phyloP scores from a whole-genome alignment of 306 rosid genomes.

The Acmispon strigosus region DNA sequence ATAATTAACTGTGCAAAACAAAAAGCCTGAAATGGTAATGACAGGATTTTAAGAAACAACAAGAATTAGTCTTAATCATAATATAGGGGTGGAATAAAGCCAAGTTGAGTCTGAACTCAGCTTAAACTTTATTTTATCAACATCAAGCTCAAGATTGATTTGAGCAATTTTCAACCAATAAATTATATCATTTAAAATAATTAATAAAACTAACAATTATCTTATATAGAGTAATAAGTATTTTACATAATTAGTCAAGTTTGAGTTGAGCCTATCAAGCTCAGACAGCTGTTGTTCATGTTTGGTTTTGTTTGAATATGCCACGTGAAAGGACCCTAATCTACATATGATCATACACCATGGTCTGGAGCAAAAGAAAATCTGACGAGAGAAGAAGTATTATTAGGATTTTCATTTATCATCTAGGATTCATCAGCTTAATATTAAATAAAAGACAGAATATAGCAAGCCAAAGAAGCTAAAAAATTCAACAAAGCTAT shows the following conservation, averaged over 20 bases:
- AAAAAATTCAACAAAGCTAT: background rate
- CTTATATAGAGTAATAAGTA: background rate
- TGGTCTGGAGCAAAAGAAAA: background rate
- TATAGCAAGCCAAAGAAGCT: background rate
- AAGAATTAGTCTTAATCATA: background rate
- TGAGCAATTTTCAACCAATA: background rate
- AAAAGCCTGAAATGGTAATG: background rate
- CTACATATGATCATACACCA: background rate
- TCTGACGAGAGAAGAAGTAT: background rate
- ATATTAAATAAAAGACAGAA: background rate
- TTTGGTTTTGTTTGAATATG: too few relatives aligned
- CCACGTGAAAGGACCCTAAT: background rate
- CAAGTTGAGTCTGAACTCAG: background rate
- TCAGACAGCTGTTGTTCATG: background rate
- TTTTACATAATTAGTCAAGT: background rate
- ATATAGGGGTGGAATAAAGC: too few relatives aligned
- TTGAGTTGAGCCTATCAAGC: background rate
- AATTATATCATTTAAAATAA: background rate
- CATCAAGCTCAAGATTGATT: background rate
- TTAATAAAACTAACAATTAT: background rate
- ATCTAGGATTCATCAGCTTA: too few relatives aligned
- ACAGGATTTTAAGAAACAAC: background rate
- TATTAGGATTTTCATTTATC: too few relatives aligned
- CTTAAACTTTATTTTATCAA: background rate
- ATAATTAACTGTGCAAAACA: background rate